These are phyloP conservation scores for carrot (Daucus carota) DNA, from an alignment of 129 eudicot genomes.

Conservation along the genomic window DH1_v3.0 NC_030389.2:19946001-19946500, in stretches of 20 bases:
- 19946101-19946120: no score
- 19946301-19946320: neutral
- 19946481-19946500: neutral
- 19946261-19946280: no score
- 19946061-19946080: no score
- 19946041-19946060: no score
- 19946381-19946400: neutral
- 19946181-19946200: neutral
- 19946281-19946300: no score
- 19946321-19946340: neutral
- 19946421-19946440: neutral
- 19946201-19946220: no score
- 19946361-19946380: neutral
- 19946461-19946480: neutral
- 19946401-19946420: neutral
- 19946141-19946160: no score
- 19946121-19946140: no score
- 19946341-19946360: neutral
- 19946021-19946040: no score
- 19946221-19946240: neutral
- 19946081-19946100: no score
- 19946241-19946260: neutral
- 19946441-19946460: neutral
- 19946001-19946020: no score
- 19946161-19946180: no score